phyloP scores from a whole-genome alignment of 306 rosid genomes.

The Trifolium subterraneum region DNA sequence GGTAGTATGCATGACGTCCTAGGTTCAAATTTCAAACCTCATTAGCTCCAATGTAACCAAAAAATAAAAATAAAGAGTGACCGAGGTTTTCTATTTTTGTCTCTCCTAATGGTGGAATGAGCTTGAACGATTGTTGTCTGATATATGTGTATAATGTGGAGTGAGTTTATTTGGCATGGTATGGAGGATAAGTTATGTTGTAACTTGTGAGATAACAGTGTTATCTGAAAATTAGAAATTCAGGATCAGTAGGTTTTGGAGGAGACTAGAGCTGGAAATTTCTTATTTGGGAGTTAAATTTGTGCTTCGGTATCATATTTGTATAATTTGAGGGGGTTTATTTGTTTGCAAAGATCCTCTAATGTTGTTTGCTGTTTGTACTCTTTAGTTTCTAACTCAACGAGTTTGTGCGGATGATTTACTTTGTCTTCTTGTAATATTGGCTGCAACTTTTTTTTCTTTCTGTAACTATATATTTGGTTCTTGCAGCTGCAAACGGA shows the following conservation, averaged over 20 bases:
- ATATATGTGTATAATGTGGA: neutral
- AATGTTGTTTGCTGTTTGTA: no score
- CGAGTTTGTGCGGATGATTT: conserved; percentile 10
- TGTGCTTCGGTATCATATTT: neutral
- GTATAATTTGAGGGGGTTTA: neutral
- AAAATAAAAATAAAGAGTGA: neutral
- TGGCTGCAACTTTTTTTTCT: conserved; percentile 18
- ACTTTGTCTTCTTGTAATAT: conserved; percentile 5
- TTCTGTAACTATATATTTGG: conserved; percentile 33
- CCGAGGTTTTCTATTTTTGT: neutral
- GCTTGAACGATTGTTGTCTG: conserved; percentile 19
- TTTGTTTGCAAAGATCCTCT: conserved; percentile 29
- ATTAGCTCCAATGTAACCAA: neutral
- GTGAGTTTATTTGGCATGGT: conserved; percentile 13
- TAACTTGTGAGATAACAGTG: neutral
- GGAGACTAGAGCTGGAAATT: conserved; percentile 28
- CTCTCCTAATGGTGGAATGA: neutral
- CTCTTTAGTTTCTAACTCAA: conserved; percentile 3
- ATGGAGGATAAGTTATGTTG: neutral
- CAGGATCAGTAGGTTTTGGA: neutral
- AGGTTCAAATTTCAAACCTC: no score
- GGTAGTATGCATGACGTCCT: no score
- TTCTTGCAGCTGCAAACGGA: conserved; percentile 86
- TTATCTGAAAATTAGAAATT: conserved; percentile 6
- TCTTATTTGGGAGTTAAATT: neutral